Evolutionary conservation across 2,329 filamentous ascomycete genomes (phyloP), one percentile per base, ranked within the genome.

Genomic region (Knufia fluminis): DNA sequence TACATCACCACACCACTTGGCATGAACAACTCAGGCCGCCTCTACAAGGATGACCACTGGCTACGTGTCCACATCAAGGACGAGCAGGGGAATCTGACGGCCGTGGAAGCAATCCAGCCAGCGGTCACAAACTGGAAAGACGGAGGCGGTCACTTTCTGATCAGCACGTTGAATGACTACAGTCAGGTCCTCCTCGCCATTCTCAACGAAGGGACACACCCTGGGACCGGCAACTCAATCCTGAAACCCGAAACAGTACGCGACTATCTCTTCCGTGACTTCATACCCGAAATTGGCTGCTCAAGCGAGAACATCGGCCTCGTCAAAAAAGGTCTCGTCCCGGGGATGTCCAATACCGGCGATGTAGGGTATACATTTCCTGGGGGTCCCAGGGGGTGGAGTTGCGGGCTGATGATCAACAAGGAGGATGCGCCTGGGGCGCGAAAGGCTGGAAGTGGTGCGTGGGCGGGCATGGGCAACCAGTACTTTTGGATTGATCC

Each of bases 1-100:
- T 58, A 73, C 56, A 71, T 76, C 53, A 68, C 71, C 57, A 54
- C 67, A 32, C 72, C 72, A 0, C 65, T 75, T 3, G 67, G 64
- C n/a, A 59, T 75, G 51, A 45, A 50, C 12, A 32, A 50, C 12
- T 51, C 51, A 4, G 23, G 44, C 16, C 26, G 26, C 1, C 23
- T 39, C 7, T 45, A 51, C 9, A 14, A 32, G 7, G 49, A 52
- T 10, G 52, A 40, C 28, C 47, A 44, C 10, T 36, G 36, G 3
- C 42, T 46, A 19, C 16, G n/a, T 2, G 19, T 50, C 4, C 40
- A 50, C 42, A 17, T 46, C 14, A 40, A 40, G n/a, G 40, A 52
- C 31, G 48, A 31, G 17, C 12, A 38, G n/a, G 46, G 33, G n/a
- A 7, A 28, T 8, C 19, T 50, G 14, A 41, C 24, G n/a, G 22